A percentile compares a stretch with the other conserved stretches of the same genome.
Conservation (phyloP, 2,329 filamentous ascomycete genomes). For the Mycosphaerelloides madeirae region DNA sequence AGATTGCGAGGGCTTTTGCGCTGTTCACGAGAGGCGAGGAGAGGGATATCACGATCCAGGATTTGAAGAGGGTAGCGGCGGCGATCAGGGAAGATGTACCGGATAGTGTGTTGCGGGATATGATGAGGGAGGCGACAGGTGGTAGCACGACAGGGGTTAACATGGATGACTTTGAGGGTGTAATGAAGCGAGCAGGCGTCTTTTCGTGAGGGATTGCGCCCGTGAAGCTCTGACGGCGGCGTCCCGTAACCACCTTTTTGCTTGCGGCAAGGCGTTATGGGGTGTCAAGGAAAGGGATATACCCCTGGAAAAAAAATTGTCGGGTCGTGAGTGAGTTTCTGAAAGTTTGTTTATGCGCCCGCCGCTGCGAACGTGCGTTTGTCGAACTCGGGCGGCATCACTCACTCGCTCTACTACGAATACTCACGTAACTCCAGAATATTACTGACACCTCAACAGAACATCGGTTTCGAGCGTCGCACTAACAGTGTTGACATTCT, state of each 20-base stretch:
- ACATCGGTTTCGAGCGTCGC: too few species aligned
- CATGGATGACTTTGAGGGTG: constrained; percentile 75
- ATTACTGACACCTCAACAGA: too few species aligned
- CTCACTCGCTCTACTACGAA: too few species aligned
- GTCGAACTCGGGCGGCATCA: too few species aligned
- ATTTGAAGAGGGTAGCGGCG: constrained; percentile 72
- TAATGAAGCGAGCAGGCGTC: constrained; percentile 79
- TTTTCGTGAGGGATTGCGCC: constrained; percentile 57
- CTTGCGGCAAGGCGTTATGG: too few species aligned
- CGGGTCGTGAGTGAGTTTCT: too few species aligned
- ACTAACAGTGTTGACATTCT: too few species aligned
- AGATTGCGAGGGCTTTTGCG: constrained; percentile 75
- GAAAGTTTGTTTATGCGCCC: too few species aligned
- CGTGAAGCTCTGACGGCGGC: background rate
- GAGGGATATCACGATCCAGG: constrained; percentile 70
- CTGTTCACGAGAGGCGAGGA: constrained; percentile 65
- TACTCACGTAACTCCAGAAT: too few species aligned
- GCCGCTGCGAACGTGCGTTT: too few species aligned
- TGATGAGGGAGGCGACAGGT: constrained; percentile 91
- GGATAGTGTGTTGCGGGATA: constrained; percentile 81
- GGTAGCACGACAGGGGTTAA: constrained; percentile 69
- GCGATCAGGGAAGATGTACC: constrained; percentile 78
- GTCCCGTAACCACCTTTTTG: background rate
- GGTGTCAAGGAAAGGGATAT: too few species aligned
- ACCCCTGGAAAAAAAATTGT: too few species aligned